These are phyloP conservation scores for Lipomyces lipofer DNA, from an alignment of 805 yeast genomes.

Conservation along the genomic window DNA sequence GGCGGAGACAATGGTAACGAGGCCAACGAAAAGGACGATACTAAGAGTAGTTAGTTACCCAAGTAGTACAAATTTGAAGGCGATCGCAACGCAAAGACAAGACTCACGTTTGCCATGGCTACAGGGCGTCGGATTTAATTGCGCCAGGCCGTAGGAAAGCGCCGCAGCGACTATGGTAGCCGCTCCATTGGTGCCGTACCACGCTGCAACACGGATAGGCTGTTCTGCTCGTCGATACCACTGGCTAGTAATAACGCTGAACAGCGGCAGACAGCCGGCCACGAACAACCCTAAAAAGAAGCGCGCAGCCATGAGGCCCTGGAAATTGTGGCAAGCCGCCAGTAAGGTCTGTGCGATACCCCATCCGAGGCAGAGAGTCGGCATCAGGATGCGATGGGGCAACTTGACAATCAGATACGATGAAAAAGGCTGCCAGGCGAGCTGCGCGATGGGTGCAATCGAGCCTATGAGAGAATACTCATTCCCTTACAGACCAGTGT, in stretches of 20 bases:
- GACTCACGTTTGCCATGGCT: slow-evolving; percentile 14
- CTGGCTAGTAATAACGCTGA: slow-evolving; percentile 60
- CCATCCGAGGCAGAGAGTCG: slow-evolving; percentile 45
- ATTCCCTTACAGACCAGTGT: slow-evolving; percentile 43
- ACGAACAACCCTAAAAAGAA: slow-evolving; percentile 51
- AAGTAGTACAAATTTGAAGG: not conserved
- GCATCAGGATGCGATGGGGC: slow-evolving; percentile 39
- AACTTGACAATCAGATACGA: slow-evolving; percentile 30
- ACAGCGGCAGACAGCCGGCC: slow-evolving; percentile 53
- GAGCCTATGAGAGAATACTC: slow-evolving; percentile 49
- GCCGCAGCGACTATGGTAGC: slow-evolving; percentile 27
- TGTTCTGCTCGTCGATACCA: slow-evolving; percentile 52
- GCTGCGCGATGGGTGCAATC: slow-evolving; percentile 50
- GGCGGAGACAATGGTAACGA: slow-evolving; percentile 1
- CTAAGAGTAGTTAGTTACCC: not conserved
- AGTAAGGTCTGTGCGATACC: slow-evolving; percentile 46
- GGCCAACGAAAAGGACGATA: slow-evolving; percentile 7
- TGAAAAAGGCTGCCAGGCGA: slow-evolving; percentile 49
- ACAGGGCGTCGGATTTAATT: slow-evolving; percentile 10
- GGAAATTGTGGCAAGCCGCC: slow-evolving; percentile 47
- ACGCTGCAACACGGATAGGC: slow-evolving; percentile 51
- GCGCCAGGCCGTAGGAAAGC: slow-evolving; percentile 19
- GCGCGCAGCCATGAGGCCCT: slow-evolving; percentile 47
- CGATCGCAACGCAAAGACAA: too few species aligned
- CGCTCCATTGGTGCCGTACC: slow-evolving; percentile 40